Percentiles rank a stretch among this genome's conserved stretches.
Conservation (phyloP, 371 early-diverging fungal species). For the Apophysomyces elegans region DNA sequence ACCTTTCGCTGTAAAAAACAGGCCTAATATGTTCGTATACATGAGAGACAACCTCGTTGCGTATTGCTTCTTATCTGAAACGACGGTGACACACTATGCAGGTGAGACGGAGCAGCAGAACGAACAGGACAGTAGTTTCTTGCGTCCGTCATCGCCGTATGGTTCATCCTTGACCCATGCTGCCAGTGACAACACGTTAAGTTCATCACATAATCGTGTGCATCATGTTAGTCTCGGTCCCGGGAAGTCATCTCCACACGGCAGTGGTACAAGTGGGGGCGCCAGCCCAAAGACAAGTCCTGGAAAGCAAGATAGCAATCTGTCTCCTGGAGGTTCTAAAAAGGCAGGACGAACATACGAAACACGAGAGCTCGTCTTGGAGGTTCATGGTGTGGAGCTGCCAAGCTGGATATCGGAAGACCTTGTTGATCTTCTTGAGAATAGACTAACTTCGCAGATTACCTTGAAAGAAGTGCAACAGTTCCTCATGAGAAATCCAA, state of each 20-base stretch:
- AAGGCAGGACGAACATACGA: conserved; percentile 27
- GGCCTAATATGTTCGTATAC: conserved; percentile 76
- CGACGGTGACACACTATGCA: conserved; percentile 2
- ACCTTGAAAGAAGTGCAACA: conserved; percentile 71
- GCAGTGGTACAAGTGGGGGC: conserved; percentile 11
- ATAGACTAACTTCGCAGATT: conserved; percentile 61
- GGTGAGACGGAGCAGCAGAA: not conserved
- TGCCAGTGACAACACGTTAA: conserved; percentile 17
- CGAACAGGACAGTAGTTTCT: not conserved
- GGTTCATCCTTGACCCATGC: conserved; percentile 3
- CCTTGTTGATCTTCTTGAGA: conserved; percentile 69
- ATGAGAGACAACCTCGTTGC: conserved; percentile 58
- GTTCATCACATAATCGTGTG: conserved; percentile 23
- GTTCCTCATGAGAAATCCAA: conserved; percentile 73
- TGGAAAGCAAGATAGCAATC: conserved; percentile 11
- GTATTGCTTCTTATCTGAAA: conserved; percentile 67
- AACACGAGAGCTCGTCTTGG: conserved; percentile 64
- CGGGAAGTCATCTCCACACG: conserved; percentile 34
- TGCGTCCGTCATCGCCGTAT: conserved; percentile 1
- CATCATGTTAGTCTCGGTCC: conserved; percentile 23
- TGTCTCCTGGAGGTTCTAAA: conserved; percentile 6
- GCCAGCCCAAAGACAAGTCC: conserved; percentile 20
- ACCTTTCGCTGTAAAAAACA: conserved; percentile 72
- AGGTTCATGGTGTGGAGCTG: conserved; percentile 78
- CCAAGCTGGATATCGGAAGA: conserved; percentile 70